Percentiles rank a stretch among this genome's conserved stretches.
Conservation (phyloP, 768 basidiomycete genomes). For the Naganishia randhawae region DNA sequence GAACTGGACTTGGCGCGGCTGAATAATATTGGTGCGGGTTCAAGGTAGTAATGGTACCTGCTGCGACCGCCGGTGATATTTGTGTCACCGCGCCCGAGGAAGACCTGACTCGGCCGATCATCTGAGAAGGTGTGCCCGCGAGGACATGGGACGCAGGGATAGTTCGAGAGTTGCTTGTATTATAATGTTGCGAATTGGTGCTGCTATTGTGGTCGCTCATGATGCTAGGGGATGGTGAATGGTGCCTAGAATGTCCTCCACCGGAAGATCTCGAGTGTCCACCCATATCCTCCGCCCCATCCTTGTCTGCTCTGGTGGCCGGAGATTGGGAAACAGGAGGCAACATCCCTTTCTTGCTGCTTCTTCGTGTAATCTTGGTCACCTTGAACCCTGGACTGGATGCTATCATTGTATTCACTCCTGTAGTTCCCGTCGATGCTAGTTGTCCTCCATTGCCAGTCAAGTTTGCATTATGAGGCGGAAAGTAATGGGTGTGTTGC, state of each 20-base stretch:
- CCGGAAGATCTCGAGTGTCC: background rate
- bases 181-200: background rate
- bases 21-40: slow-evolving; percentile 9
- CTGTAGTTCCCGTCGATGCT: background rate
- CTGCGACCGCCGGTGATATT: background rate
- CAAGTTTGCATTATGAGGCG: slow-evolving; percentile 16
- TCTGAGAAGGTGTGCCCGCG: background rate
- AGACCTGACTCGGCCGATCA: slow-evolving; percentile 6
- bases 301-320: background rate
- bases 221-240: background rate
- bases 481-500: slow-evolving; percentile 11
- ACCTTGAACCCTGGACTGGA: slow-evolving; percentile 16
- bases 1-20: slow-evolving; percentile 9
- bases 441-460: background rate
- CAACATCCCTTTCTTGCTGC: slow-evolving; percentile 19
- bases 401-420: slow-evolving; percentile 7
- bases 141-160: background rate
- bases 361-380: slow-evolving; percentile 5
- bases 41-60: background rate
- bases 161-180: background rate
- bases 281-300: background rate
- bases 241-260: background rate
- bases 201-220: background rate
- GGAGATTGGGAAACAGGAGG: slow-evolving; percentile 3
- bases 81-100: slow-evolving; percentile 11